Base-by-base conservation (phyloP, 2,329 filamentous ascomycete genomes). In the Monascus ruber region DNA sequence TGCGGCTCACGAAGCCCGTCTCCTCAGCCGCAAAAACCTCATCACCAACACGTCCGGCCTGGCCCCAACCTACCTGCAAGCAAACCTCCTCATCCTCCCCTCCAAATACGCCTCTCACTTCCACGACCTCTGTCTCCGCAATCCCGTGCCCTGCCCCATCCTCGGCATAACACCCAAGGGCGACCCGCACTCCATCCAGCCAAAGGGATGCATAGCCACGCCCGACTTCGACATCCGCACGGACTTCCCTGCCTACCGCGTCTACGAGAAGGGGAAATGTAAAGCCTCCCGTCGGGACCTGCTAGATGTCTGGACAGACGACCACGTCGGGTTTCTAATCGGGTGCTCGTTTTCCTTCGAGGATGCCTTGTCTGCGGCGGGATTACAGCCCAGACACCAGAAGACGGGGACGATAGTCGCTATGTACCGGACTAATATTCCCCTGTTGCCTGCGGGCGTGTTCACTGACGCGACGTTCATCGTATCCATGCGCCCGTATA, bases 261-360 rank as follows among this genome's bases (percentile, higher is more conserved):
- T 81, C 8, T 81, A 80, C 54, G 46, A 61, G n/a, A 56, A 74
- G 41, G 68, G 68, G 2, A 56, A 58, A 34, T 58, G 72, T 2
- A 47, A 57, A 4, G 60, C 61, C 17, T 52, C 56, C 0, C 59
- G 59, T 27, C 36, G 49, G 1, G 65, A 76, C 49, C 62, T 82
- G 10, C 47, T 56, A 1, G 49, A 58, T 2, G 55, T 74, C 32
- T 82, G 77, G 78, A 70, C 66, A 0, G 52, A 63, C 4, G 69
- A 78, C 45, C 74, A 82, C 47, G 70, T 77, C 24, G 77, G 68
- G 0, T 82, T 79, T 50, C 54, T 81, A 34, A 72, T 82, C 44
- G 78, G 77, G 6, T 82, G 77, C 52, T 76, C 71, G 1, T 81
- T 73, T 63, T 76, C 69, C 47, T 82, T 82, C 51, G 77, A 81